Evolutionary conservation across 1,139 yeast genomes (phyloP), one percentile per base, ranked within the genome.

Genomic region (Magnusiomyces clavatus): DNA sequence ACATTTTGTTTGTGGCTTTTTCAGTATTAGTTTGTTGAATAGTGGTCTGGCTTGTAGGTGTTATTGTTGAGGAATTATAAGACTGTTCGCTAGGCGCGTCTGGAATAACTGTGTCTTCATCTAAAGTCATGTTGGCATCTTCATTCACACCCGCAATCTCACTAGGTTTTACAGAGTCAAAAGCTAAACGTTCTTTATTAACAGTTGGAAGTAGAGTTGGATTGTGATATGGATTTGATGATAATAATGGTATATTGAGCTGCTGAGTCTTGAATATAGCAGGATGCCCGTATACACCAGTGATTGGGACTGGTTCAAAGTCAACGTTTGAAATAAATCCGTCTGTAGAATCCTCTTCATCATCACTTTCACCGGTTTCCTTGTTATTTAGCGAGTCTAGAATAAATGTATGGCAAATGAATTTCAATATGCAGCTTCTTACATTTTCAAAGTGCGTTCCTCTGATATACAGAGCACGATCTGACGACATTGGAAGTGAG

Each of bases 281-380:
- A 8, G 67, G 66, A 34, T 58, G 63, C 3, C 67, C 67, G 38
- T 61, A 60, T 5, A 57, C 51, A 2, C 67, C 67, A 1, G 60
- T 55, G 4, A 62, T 51, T 10, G 59, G 50, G 16, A 47, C 43
- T 8, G 67, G 64, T 4, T 41, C 48, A 41, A 58, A 62, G 2
- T 12, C 54, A 11, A 39, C 50, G 51, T 40, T 13, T 43, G 52
- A 45, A 38, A 44, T 10, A 36, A n/a, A 12, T 6, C 14, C 19
- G 19, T 13, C 12, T 87, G 6, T 29, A 39, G 47, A 24, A n/a
- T 38, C 51, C 17, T 44, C 46, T 8, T 39, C 51, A 6, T 34
- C 38, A 3, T 24, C 44, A 19, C n/a, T 34, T 16, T 10, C 6
- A 12, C 31, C 41, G n/a, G 17, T 29, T 11, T 44, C 47, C 2